Conservation (phyloP, 2,329 filamentous ascomycete genomes). For the Byssoonygena ceratinophila region DNA sequence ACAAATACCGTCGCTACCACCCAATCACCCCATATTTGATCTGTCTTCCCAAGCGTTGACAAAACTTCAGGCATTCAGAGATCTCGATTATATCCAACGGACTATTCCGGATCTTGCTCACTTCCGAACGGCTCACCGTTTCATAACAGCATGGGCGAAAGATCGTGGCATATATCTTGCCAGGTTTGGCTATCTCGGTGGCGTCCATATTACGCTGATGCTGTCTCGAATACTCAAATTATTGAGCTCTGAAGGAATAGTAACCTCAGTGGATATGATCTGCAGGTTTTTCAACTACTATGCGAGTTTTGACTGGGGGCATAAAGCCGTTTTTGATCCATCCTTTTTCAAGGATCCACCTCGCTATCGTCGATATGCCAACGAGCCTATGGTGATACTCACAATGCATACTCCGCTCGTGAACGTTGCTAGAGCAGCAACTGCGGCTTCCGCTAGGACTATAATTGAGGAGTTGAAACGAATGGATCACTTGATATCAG, state of each 20-base stretch:
- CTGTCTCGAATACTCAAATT: slow-evolving; percentile 52
- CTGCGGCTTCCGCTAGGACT: slow-evolving; percentile 42
- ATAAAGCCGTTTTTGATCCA: slow-evolving; percentile 48
- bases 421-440: slow-evolving; percentile 49
- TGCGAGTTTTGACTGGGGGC: slow-evolving; percentile 49
- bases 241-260: slow-evolving; percentile 30
- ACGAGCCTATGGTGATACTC: slow-evolving; percentile 54
- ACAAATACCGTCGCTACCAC: slow-evolving; percentile 28
- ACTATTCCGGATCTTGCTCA: slow-evolving; percentile 50
- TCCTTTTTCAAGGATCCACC: slow-evolving; percentile 36
- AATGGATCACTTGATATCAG: slow-evolving; percentile 36
- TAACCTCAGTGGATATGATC: slow-evolving; percentile 45
- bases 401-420: slow-evolving; percentile 52
- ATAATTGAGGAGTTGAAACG: slow-evolving; percentile 44
- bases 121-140: slow-evolving; percentile 50
- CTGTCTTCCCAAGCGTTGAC: slow-evolving; percentile 47
- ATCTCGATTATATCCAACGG: slow-evolving; percentile 50
- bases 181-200: slow-evolving; percentile 55
- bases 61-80: slow-evolving; percentile 55
- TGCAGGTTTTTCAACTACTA: slow-evolving; percentile 55
- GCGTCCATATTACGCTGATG: slow-evolving; percentile 54
- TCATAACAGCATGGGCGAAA: slow-evolving; percentile 53
- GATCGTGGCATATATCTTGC: slow-evolving; percentile 53
- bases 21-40: slow-evolving; percentile 45
- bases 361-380: slow-evolving; percentile 44